These are phyloP conservation scores for Ceratocystis destructans DNA, from an alignment of 2,329 filamentous ascomycete genomes.

Conservation along the genomic window DNA sequence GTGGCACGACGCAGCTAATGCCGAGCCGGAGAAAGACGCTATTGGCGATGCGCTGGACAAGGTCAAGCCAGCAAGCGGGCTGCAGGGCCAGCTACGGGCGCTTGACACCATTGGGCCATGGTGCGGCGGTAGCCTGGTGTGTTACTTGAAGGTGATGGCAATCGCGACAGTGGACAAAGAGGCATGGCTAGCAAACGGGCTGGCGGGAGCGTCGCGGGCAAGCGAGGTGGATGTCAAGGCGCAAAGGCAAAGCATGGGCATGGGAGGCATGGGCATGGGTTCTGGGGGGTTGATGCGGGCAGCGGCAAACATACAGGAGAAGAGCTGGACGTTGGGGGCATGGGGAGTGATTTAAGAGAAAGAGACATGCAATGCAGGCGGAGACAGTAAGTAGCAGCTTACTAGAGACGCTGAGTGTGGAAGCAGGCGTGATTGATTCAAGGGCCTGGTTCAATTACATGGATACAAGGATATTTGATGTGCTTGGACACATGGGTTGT, in stretches of 20 bases:
- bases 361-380: neutral
- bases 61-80: slow-evolving; percentile 23
- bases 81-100: slow-evolving; percentile 49
- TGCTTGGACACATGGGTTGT: too few species aligned
- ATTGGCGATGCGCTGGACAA: slow-evolving; percentile 45
- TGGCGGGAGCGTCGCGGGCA: slow-evolving; percentile 45
- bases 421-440: neutral
- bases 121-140: slow-evolving; percentile 58
- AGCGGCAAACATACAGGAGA: slow-evolving; percentile 27
- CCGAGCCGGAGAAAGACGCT: slow-evolving; percentile 38
- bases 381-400: neutral
- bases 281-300: slow-evolving; percentile 24
- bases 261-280: slow-evolving; percentile 30
- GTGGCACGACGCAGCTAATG: slow-evolving; percentile 32
- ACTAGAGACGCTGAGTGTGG: too few species aligned
- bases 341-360: slow-evolving; percentile 39
- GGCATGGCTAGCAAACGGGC: slow-evolving; percentile 54
- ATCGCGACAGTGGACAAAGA: slow-evolving; percentile 60
- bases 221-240: slow-evolving; percentile 44
- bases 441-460: too few species aligned
- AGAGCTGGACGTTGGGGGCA: slow-evolving; percentile 47
- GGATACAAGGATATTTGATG: too few species aligned
- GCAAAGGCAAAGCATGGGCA: slow-evolving; percentile 50
- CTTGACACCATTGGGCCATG: slow-evolving; percentile 59
- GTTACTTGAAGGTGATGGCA: slow-evolving; percentile 53